Evolutionary conservation across 2,329 filamentous ascomycete species (phyloP), one percentile per base, ranked within the genome.

Genomic region (Aspergillus arachidicola): DNA sequence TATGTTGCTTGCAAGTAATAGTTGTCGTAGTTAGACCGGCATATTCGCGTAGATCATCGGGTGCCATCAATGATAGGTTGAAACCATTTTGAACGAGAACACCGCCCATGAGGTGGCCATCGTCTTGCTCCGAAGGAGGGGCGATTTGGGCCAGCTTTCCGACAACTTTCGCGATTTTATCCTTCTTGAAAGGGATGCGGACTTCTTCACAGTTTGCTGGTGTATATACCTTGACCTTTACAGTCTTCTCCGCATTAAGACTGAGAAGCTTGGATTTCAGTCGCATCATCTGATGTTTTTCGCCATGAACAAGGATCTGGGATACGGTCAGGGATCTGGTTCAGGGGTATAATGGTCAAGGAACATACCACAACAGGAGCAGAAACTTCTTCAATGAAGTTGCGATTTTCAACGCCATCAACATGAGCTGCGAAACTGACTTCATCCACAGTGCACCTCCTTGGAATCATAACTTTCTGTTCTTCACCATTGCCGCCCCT

Each of bases 31-130:
- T 97, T 34, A 99, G 82, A n/a, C 95, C 95, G 0, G 95, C 95
- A 75, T 97, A 99, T 78, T 99, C 95, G 64, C 93, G 89, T 38
- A 99, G 84, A 75, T 99, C 95, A 71, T 98, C 95, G 0, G 95
- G 94, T 0, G 94, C 94, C 94, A 99, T 98, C 38, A 99, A 84
- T 0, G 92, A 96, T 74, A 99, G 87, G 77, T 98, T 97, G 79
- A 99, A 98, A 76, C 97, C 95, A 76, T 96, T 98, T 71, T 98
- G 94, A 9, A 99, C 94, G 19, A 99, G 84, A 0, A 99, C 95
- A 32, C 95, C 95, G 0, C 90, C 91, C 70, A 99, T 87, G 50
- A 98, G 83, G 60, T 86, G 83, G 6, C 81, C 76, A n/a, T 84
- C 80, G 41, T 79, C 76, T 60, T 78, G 62, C 32, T 77, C 72